Base-by-base conservation (phyloP, 2,329 filamentous ascomycete species). In the Cadophora sp. region DNA sequence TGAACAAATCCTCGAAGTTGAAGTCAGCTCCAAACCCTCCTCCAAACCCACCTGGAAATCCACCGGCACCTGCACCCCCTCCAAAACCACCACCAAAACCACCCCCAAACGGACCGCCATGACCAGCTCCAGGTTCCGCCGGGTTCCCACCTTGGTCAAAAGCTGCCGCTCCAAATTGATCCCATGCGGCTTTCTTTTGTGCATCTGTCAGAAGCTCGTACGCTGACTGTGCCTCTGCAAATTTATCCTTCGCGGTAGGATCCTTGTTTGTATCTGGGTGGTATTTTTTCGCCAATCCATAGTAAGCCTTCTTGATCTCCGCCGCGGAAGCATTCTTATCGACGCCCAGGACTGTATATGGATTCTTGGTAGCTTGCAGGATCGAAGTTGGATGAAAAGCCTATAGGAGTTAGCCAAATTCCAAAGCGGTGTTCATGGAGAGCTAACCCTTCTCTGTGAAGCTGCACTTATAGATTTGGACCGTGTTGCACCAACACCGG, bases 221-320 rank as follows among this genome's bases (percentile, higher is more conserved):
- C 27, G 96, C 93, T 37, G 92, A 88, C 80, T 99, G 96, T 65
- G 97, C 93, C 74, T 97, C 95, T 71, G 91, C 87, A 76, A 99
- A 99, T 76, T 92, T 95, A 76, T 98, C 96, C 79, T 98, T 98
- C 43, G 96, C 94, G n/a, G 84, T 86, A 2, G 92, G 80, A 74
- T 98, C 96, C 80, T 98, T 98, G 85, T 98, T 99, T 43, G 96
- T 98, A 79, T 99, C 96, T 9, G 96, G 96, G 77, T 99, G 96
- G 79, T 89, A 99, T 78, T 98, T 99, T 81, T 99, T 99, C 24
- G 96, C 96, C 68, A 98, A 85, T 62, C 94, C 93, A 79, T 99
- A 99, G 83, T 99, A 99, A 3, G 96, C 94, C 80, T 97, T 98
- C 80, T 99, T 99, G 79, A 99, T 98, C 43, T 98, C 95, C 68